A percentile compares a stretch with the other conserved stretches of the same genome.
phyloP scores from a whole-genome alignment of 257 asterid species.

The Fraxinus cuspidata region DNA sequence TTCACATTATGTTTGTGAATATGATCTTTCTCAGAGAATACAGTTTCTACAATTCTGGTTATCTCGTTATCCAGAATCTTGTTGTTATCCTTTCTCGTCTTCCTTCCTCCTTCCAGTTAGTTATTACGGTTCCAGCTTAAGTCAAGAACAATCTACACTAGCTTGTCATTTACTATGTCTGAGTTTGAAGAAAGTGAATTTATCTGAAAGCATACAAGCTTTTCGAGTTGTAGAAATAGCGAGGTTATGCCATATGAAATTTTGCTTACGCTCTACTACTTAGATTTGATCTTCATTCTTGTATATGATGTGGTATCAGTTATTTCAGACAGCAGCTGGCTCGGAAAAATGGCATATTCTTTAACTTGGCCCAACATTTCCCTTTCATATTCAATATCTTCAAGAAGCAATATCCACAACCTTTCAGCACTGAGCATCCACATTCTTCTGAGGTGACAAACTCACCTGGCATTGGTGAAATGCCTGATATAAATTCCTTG shows the following conservation, averaged over 20 bases:
- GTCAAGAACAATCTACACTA: background rate
- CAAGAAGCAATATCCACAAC: slow-evolving; percentile 59
- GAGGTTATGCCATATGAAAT: slow-evolving; percentile 1
- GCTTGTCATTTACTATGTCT: background rate
- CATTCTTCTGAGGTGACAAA: slow-evolving; percentile 34
- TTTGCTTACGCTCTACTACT: slow-evolving; percentile 17
- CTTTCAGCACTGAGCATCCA: slow-evolving; percentile 36
- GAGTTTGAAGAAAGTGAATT: background rate
- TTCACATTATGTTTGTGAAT: background rate
- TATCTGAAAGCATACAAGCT: background rate
- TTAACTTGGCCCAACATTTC: slow-evolving; percentile 71
- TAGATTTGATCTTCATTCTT: slow-evolving; percentile 18
- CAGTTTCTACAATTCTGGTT: background rate
- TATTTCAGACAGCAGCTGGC: slow-evolving; percentile 45
- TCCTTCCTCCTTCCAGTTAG: background rate
- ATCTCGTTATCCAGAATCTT: background rate
- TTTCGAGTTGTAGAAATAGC: slow-evolving; percentile 6
- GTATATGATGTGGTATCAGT: slow-evolving; percentile 41
- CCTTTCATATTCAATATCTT: slow-evolving; percentile 79
- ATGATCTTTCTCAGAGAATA: background rate
- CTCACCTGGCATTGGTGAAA: slow-evolving; percentile 33
- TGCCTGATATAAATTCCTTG: slow-evolving; percentile 28
- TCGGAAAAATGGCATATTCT: slow-evolving; percentile 62
- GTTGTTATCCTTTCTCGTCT: background rate
- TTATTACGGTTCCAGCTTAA: background rate